Conservation (phyloP, 2,329 filamentous ascomycete genomes). For the Colletotrichum scovillei region DNA sequence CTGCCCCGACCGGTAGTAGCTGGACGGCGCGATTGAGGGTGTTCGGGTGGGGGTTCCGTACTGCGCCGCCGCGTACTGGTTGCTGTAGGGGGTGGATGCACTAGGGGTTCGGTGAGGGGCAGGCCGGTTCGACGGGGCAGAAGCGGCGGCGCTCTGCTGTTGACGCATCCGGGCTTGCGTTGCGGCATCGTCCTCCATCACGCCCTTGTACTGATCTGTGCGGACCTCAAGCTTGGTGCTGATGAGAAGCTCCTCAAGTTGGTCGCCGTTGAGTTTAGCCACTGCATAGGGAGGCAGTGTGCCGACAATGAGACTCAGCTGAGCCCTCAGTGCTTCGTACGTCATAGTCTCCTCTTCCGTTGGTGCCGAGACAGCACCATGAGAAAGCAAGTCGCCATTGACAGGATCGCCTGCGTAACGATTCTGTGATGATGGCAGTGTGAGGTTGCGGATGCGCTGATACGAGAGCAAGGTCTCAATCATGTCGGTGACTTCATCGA, state of each 20-base stretch:
- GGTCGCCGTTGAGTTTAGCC: constrained; percentile 86
- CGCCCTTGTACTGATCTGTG: constrained; percentile 78
- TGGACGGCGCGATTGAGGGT: constrained; percentile 54
- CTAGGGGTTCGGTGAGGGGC: constrained; percentile 52
- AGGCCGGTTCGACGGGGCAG: constrained; percentile 40
- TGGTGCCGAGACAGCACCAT: constrained; percentile 74
- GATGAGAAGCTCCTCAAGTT: constrained; percentile 84
- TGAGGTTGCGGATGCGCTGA: constrained; percentile 81
- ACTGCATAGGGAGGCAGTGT: constrained; percentile 86
- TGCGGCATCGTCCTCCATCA: constrained; percentile 83
- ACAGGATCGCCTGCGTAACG: constrained; percentile 71
- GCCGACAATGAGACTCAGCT: constrained; percentile 79
- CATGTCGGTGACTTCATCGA: constrained; percentile 79
- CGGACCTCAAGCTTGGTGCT: constrained; percentile 82
- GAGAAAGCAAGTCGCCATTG: constrained; percentile 74
- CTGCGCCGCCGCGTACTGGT: constrained; percentile 56
- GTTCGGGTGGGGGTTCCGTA: constrained; percentile 61
- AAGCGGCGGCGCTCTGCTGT: constrained; percentile 44
- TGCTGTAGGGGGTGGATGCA: constrained; percentile 52
- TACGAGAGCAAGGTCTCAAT: constrained; percentile 82
- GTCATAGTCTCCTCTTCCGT: constrained; percentile 69
- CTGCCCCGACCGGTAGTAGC: constrained; percentile 54
- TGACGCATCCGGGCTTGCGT: constrained; percentile 61
- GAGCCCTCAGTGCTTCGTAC: constrained; percentile 81
- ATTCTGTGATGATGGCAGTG: constrained; percentile 72